Evolutionary conservation across 2,329 filamentous ascomycete species (phyloP).

Genomic region (Hypoxylon rubiginosum): DNA sequence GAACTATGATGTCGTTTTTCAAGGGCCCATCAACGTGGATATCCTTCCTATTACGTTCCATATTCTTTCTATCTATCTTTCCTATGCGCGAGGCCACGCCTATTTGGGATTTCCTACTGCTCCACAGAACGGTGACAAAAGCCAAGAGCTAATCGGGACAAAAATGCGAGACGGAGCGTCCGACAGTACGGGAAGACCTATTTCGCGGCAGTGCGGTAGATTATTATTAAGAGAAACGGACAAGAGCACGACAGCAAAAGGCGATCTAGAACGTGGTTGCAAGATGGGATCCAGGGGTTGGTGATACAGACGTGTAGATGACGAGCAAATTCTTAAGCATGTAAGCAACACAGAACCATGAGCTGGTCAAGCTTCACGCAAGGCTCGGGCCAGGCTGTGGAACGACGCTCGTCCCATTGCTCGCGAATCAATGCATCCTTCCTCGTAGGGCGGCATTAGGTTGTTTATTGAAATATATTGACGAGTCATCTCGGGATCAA

Average conservation of each 20-base stretch:
- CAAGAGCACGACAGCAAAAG: neutral
- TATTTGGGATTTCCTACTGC: constrained; percentile 3
- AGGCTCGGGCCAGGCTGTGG: constrained; percentile 26
- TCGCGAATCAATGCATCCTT: constrained; percentile 24
- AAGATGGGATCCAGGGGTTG: neutral
- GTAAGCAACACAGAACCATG: neutral
- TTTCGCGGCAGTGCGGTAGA: neutral
- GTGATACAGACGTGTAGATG: neutral
- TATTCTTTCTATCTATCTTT: neutral
- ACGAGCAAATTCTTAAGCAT: neutral
- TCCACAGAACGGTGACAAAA: constrained; percentile 34
- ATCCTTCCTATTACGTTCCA: constrained; percentile 2
- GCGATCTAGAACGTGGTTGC: neutral
- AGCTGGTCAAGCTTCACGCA: constrained; percentile 22
- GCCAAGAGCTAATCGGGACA: constrained; percentile 39
- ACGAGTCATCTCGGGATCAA: constrained; percentile 22
- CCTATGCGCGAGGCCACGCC: neutral
- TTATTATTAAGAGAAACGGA: neutral
- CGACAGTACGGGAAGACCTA: constrained; percentile 2
- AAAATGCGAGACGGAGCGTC: constrained; percentile 16
- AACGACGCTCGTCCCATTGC: neutral
- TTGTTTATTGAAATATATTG: constrained; percentile 1
- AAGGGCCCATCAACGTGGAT: constrained; percentile 29
- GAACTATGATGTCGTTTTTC: constrained; percentile 35
- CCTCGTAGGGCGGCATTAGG: constrained; percentile 17